Evolutionary conservation across 78 protist species (phyloP).

Genomic region (Protostelium mycophagum): DNA sequence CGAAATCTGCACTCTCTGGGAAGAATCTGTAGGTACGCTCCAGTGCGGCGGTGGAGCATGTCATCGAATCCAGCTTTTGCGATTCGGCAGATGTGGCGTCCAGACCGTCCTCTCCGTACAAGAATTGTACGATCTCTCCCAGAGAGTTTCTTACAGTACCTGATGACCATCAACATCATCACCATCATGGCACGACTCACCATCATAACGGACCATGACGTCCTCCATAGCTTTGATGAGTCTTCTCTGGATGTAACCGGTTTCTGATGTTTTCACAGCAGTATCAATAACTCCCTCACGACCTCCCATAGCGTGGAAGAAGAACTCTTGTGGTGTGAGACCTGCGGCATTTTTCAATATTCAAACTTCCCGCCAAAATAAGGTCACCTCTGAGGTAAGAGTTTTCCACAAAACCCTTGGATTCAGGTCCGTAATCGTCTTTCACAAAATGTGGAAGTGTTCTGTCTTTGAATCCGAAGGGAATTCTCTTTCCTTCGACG

Average conservation of each 20-base stretch:
- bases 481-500: slow-evolving; percentile 99
- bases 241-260: slow-evolving; percentile 99
- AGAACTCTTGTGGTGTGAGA: slow-evolving; percentile 95
- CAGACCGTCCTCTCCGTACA: slow-evolving; percentile 98
- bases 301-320: slow-evolving; percentile 99
- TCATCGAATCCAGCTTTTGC: slow-evolving; percentile 53
- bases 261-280: slow-evolving; percentile 98
- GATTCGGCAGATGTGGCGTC: slow-evolving; percentile 75
- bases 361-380: too few species aligned
- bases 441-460: slow-evolving; percentile 98
- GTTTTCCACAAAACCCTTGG: slow-evolving; percentile 97
- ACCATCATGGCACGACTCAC: neutral
- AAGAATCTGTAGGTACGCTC: slow-evolving; percentile 24
- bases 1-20: slow-evolving; percentile 41
- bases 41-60: slow-evolving; percentile 20
- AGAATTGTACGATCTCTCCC: slow-evolving; percentile 88
- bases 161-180: too few species aligned
- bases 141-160: slow-evolving; percentile 95
- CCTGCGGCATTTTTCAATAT: too few species aligned
- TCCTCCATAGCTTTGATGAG: slow-evolving; percentile 78
- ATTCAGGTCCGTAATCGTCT: slow-evolving; percentile 91
- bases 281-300: slow-evolving; percentile 98
- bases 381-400: slow-evolving; percentile 94
- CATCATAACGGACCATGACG: slow-evolving; percentile 57
- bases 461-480: slow-evolving; percentile 92